These are phyloP conservation scores for Sporothrix variecibatus DNA, from an alignment of 2,329 filamentous ascomycete genomes.

Conservation along the genomic window DNA sequence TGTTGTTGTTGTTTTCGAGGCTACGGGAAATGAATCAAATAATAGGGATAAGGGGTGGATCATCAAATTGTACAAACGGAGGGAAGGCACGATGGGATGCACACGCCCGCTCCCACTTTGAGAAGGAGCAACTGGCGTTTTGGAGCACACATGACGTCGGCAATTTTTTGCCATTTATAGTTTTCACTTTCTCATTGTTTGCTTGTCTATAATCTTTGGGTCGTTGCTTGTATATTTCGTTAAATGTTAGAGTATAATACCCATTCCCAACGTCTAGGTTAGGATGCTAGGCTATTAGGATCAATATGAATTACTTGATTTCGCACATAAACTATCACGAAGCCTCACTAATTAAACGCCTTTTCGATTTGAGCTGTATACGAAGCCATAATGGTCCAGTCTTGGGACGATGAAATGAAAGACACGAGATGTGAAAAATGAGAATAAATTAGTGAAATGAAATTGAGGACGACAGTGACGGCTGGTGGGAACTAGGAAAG, in stretches of 20 bases:
- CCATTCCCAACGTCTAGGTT: neutral
- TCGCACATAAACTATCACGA: neutral
- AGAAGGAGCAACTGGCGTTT: constrained; percentile 10
- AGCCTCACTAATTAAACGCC: no score
- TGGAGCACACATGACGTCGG: neutral
- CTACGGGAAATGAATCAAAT: neutral
- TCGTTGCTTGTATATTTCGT: neutral
- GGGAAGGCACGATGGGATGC: constrained; percentile 2
- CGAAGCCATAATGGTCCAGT: neutral
- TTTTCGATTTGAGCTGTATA: neutral
- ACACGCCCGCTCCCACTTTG: neutral
- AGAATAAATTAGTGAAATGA: neutral
- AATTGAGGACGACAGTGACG: neutral
- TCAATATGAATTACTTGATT: neutral
- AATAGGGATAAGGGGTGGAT: neutral
- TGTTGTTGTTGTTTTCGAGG: neutral
- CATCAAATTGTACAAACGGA: neutral
- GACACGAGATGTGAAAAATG: neutral
- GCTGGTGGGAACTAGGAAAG: neutral
- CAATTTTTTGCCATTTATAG: neutral
- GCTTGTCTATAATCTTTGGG: neutral
- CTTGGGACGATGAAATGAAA: neutral
- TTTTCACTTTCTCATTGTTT: neutral
- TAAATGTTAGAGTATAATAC: neutral
- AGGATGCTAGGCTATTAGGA: neutral